Evolutionary conservation across 75 land plant species (phyloP).

Genomic region (Pinus tabuliformis): DNA sequence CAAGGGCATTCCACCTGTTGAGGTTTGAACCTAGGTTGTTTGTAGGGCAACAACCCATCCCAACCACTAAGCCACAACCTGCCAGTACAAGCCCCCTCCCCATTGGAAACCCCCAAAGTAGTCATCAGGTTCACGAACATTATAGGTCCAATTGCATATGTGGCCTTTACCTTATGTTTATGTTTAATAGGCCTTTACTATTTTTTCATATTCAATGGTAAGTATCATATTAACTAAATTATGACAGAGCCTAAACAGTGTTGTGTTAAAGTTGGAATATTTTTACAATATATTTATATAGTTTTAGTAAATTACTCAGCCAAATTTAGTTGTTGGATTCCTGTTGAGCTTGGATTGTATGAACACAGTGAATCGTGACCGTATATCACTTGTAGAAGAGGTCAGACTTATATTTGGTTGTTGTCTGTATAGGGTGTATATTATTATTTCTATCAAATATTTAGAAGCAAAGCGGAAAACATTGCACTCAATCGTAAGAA

Average conservation of each 20-base stretch:
- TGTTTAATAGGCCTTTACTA: too few species aligned
- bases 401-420: not conserved
- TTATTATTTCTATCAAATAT: conserved; percentile 96
- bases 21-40: too few species aligned
- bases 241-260: not conserved
- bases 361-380: not conserved
- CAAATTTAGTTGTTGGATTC: not conserved
- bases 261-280: not conserved
- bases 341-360: conserved; percentile 4
- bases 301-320: not conserved
- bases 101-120: too few species aligned
- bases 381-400: not conserved
- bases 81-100: too few species aligned
- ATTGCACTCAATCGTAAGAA: conserved; percentile 52
- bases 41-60: too few species aligned
- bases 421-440: conserved; percentile 80
- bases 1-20: too few species aligned
- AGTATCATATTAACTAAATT: not conserved
- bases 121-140: too few species aligned
- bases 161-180: too few species aligned
- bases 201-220: not conserved
- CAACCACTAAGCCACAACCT: too few species aligned
- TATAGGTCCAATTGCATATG: too few species aligned
- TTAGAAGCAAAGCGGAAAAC: conserved; percentile 80
- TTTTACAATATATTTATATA: not conserved